phyloP scores from a whole-genome alignment of 2,329 filamentous ascomycete species.

The Pyricularia pennisetigena region DNA sequence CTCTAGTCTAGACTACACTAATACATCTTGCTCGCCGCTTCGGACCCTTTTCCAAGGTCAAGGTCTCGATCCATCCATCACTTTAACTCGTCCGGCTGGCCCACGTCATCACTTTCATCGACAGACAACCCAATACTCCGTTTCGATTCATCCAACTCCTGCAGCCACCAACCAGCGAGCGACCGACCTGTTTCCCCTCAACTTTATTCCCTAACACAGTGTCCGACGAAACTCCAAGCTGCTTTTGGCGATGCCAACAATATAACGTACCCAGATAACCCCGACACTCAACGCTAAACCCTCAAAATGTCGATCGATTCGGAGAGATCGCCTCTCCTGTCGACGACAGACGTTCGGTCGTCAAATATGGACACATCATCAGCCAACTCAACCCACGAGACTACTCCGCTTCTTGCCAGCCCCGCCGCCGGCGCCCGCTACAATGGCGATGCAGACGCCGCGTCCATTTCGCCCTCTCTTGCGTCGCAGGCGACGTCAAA shows the following conservation, averaged over 20 bases:
- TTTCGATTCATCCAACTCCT: neutral
- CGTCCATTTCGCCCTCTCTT: slow-evolving; percentile 18
- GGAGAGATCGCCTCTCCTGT: slow-evolving; percentile 35
- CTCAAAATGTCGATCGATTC: slow-evolving; percentile 28
- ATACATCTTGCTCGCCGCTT: neutral
- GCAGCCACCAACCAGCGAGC: neutral
- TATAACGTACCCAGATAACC: neutral
- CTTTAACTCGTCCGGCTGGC: neutral
- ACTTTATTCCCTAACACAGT: neutral
- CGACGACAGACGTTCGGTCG: slow-evolving; percentile 16
- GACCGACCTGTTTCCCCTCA: neutral
- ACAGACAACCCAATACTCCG: neutral
- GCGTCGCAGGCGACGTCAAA: slow-evolving; percentile 12
- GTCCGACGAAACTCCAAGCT: neutral
- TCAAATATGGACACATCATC: slow-evolving; percentile 14
- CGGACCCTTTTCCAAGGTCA: neutral
- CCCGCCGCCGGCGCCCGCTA: slow-evolving; percentile 25
- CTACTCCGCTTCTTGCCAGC: slow-evolving; percentile 40
- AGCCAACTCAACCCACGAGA: slow-evolving; percentile 21
- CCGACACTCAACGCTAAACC: neutral
- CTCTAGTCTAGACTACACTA: too few species aligned
- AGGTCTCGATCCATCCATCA: neutral
- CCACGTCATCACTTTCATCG: neutral
- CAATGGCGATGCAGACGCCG: slow-evolving; percentile 17
- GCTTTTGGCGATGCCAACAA: neutral